phyloP scores from a whole-genome alignment of 306 rosid genomes.

The Luffa aegyptiaca region DNA sequence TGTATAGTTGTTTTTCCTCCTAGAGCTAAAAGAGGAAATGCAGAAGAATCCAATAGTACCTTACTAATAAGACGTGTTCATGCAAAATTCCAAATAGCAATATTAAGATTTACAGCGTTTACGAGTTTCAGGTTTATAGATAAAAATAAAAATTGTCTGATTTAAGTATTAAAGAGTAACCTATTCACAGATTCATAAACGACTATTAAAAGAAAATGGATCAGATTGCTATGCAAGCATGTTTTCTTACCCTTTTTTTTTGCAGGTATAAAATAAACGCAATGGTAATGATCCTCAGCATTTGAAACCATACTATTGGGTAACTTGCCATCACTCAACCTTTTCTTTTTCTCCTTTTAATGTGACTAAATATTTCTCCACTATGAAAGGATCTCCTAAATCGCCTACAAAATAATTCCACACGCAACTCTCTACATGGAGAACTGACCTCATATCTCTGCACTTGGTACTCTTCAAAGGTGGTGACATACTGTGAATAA shows the following conservation, averaged over 20 bases:
- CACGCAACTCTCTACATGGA: not conserved
- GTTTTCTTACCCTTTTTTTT: not conserved
- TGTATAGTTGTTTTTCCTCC: not conserved
- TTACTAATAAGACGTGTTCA: not conserved
- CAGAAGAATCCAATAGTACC: not conserved
- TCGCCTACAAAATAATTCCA: not conserved
- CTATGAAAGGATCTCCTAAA: not conserved
- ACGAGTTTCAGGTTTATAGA: not conserved
- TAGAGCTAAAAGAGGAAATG: not conserved
- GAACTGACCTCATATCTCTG: slow-evolving; percentile 91
- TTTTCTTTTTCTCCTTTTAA: not conserved
- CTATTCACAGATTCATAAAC: not conserved
- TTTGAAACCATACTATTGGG: not conserved
- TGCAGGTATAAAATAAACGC: not conserved
- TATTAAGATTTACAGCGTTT: not conserved
- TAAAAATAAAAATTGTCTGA: not conserved
- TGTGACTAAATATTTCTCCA: not conserved
- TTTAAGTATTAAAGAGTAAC: not conserved
- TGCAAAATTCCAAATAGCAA: not conserved
- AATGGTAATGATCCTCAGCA: not conserved
- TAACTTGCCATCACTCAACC: not conserved
- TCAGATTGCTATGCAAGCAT: not conserved
- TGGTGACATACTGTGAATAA: slow-evolving; percentile 80
- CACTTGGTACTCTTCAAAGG: slow-evolving; percentile 68
- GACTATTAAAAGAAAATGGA: not conserved